Evolutionary conservation across 495 filamentous ascomycete genomes (phyloP).

Genomic region (Haplographium delicatum): DNA sequence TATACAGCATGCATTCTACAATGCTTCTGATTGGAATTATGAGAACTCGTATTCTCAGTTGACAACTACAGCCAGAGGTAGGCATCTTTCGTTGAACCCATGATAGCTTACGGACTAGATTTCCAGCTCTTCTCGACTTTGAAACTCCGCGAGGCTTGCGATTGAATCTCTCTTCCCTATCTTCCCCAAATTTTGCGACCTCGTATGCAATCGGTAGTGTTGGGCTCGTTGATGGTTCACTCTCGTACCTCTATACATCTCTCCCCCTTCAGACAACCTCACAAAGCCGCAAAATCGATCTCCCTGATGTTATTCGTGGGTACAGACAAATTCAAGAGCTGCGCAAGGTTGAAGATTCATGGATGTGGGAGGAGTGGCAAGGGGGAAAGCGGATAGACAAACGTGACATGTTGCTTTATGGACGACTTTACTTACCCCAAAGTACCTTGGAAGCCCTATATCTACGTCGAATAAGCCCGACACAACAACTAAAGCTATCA

Average conservation of each 20-base stretch:
- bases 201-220: conserved; percentile 82
- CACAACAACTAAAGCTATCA: conserved; percentile 70
- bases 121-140: conserved; percentile 77
- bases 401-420: conserved; percentile 73
- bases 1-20: conserved; percentile 87
- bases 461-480: conserved; percentile 72
- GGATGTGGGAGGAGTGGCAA: conserved; percentile 48
- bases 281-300: conserved; percentile 53
- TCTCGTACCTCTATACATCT: conserved; percentile 87
- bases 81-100: conserved; percentile 8
- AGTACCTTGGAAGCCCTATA: conserved; percentile 85
- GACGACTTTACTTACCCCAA: conserved; percentile 78
- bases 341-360: conserved; percentile 38
- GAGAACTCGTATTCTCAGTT: conserved; percentile 91
- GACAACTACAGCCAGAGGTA: conserved; percentile 80
- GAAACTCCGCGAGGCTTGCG: conserved; percentile 72
- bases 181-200: conserved; percentile 84
- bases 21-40: conserved; percentile 79
- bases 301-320: conserved; percentile 60
- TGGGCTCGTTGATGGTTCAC: conserved; percentile 82
- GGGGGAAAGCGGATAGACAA: conserved; percentile 36
- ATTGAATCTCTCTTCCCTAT: conserved; percentile 82
- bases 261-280: conserved; percentile 55
- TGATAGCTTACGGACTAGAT: not conserved
- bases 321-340: conserved; percentile 62